A percentile compares a stretch with the other conserved stretches of the same genome.
These are phyloP conservation scores for Candida morakotiae DNA, from an alignment of 805 yeast genomes.

Conservation along the genomic window DNA sequence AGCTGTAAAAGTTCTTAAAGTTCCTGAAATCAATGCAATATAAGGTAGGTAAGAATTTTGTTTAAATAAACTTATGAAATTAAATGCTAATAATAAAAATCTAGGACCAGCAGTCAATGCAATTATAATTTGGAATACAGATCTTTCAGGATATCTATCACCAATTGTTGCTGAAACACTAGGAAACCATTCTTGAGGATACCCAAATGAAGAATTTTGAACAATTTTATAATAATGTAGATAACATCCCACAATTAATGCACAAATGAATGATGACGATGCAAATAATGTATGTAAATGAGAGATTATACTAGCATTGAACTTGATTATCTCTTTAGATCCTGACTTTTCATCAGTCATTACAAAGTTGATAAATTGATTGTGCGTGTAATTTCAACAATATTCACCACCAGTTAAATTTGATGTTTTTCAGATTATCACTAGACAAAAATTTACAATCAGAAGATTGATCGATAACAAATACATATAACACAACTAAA, in stretches of 20 bases:
- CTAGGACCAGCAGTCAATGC: constrained; percentile 94
- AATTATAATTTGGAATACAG: constrained; percentile 84
- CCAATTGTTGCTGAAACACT: constrained; percentile 97
- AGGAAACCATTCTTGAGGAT: constrained; percentile 99
- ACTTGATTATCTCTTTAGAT: constrained; percentile 12
- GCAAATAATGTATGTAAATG: constrained; percentile 73
- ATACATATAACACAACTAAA: neutral
- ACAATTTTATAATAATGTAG: constrained; percentile 89
- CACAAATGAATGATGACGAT: constrained; percentile 67
- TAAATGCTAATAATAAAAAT: constrained; percentile 56
- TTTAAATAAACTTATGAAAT: constrained; percentile 45
- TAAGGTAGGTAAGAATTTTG: constrained; percentile 32
- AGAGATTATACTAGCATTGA: constrained; percentile 68
- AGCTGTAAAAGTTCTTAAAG: constrained; percentile 87
- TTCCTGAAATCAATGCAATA: constrained; percentile 56
- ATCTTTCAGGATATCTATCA: constrained; percentile 93
- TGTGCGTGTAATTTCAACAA: neutral
- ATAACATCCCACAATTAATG: constrained; percentile 67
- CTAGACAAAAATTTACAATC: constrained; percentile 3
- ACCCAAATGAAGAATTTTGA: constrained; percentile 77
- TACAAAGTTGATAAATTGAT: neutral
- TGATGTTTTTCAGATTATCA: constrained; percentile 20
- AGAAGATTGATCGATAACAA: neutral
- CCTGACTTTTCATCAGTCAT: neutral
- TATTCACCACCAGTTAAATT: constrained; percentile 26